These are phyloP conservation scores for Samsoniella hepiali DNA, from an alignment of 2,329 filamentous ascomycete species.

Conservation along the genomic window DNA sequence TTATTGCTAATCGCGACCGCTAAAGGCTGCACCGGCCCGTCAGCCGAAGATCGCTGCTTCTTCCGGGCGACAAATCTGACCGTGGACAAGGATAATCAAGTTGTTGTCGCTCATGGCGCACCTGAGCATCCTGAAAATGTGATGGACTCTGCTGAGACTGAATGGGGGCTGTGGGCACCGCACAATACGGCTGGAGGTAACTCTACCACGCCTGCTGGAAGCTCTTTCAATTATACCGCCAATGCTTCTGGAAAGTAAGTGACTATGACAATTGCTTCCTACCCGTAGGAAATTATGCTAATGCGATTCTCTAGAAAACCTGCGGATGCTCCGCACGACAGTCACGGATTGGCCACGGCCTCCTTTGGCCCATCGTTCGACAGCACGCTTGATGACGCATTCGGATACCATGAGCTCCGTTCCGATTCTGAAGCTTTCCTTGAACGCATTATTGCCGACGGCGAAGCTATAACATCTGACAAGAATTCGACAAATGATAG, in stretches of 20 bases:
- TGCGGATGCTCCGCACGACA: background rate
- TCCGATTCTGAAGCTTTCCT: conserved; percentile 21
- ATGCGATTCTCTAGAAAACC: background rate
- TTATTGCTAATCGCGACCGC: conserved; percentile 28
- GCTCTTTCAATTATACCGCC: conserved; percentile 22
- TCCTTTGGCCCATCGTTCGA: conserved; percentile 29
- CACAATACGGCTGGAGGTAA: background rate
- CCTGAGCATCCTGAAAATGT: conserved; percentile 25
- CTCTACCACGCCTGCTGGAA: conserved; percentile 19
- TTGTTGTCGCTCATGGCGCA: conserved; percentile 23
- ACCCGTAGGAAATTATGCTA: background rate
- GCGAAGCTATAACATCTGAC: background rate
- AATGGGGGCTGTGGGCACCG: conserved; percentile 28
- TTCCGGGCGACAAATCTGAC: conserved; percentile 26
- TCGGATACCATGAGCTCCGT: conserved; percentile 25
- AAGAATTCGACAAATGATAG: background rate
- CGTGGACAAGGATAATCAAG: conserved; percentile 19
- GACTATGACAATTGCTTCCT: no score
- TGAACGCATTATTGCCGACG: conserved; percentile 15
- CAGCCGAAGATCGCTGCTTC: conserved; percentile 29
- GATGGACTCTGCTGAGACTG: conserved; percentile 24
- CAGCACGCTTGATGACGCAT: conserved; percentile 27
- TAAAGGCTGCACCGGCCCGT: conserved; percentile 27
- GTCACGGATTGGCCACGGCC: conserved; percentile 26
- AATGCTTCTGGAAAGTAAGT: conserved; percentile 17